These are phyloP conservation scores for Dactylellina cionopaga DNA, from an alignment of 2,329 filamentous ascomycete genomes.

Conservation along the genomic window DNA sequence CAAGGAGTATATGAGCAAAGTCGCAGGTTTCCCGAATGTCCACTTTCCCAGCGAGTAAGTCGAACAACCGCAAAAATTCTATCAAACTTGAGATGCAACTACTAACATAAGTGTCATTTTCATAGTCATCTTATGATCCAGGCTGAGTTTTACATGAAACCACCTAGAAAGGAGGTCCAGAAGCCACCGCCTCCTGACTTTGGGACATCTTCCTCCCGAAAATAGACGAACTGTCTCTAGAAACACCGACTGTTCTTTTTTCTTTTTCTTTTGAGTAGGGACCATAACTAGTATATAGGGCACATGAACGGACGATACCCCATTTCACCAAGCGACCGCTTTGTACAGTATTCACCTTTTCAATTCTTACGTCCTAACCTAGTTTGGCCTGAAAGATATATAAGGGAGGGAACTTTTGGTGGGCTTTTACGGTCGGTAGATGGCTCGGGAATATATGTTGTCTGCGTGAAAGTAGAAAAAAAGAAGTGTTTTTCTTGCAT, in stretches of 20 bases:
- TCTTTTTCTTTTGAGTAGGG: slow-evolving; percentile 49
- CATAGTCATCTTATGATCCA: slow-evolving; percentile 79
- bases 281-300: slow-evolving; percentile 42
- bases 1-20: slow-evolving; percentile 81
- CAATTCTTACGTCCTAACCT: slow-evolving; percentile 36
- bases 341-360: slow-evolving; percentile 53
- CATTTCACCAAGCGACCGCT: slow-evolving; percentile 44
- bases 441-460: slow-evolving; percentile 34
- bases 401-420: no score
- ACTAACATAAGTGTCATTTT: slow-evolving; percentile 4
- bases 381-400: slow-evolving; percentile 35
- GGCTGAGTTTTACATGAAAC: slow-evolving; percentile 88
- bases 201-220: slow-evolving; percentile 61
- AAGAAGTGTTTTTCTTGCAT: slow-evolving; percentile 24
- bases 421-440: slow-evolving; percentile 43
- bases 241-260: slow-evolving; percentile 57
- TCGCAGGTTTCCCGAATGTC: slow-evolving; percentile 91
- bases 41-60: slow-evolving; percentile 83
- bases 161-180: slow-evolving; percentile 75
- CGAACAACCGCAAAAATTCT: neutral
- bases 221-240: slow-evolving; percentile 57
- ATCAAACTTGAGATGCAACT: neutral
- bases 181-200: slow-evolving; percentile 74
- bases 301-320: slow-evolving; percentile 54
- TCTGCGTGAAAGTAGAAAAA: slow-evolving; percentile 6